Base-by-base conservation (phyloP, 352 stramenopile species). In the Discostella stelligera region DNA sequence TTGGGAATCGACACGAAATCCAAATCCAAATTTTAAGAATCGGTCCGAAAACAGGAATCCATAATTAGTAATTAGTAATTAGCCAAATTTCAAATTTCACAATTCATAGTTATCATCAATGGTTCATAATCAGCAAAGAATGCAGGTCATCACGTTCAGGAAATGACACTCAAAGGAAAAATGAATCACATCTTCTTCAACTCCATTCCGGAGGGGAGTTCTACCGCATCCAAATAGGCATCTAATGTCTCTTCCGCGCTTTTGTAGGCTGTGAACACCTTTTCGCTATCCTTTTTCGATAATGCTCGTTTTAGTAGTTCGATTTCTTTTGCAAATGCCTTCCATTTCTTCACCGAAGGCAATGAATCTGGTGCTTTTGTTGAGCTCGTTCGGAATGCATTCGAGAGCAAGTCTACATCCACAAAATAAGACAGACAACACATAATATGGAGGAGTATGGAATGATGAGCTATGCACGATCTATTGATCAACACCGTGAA, bases 341-440 rank as follows among this genome's bases (percentile, higher is more conserved):
- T 92, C 84, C 84, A 92, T 81, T 87, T 89, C 81, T 91, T 90
- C 0, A 91, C 86, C 0, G 75, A 77, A 14, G 86, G 86, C 30
- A 91, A 74, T 66, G 54, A 67, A 76, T 92, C 86, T 16, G 86
- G 86, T 49, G 84, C 66, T 46, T 86, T 82, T 4, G 76, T 82
- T 2, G 77, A 86, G 60, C 62, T 89, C 13, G 82, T 85, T 63
- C 86, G 82, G 60, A 90, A 90, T 46, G 86, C 86, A 76, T 92
- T 92, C 6, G 86, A 79, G 37, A 92, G 58, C 23, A 92, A 67
- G 71, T 92, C 61, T 69, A 27, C 25, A 41, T 4, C 0, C 25
- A 58, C 3, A n/a, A 60, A 30, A 60, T 25, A n/a, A 23, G 25
- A 30, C 2, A 56, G 20, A 7, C 25, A n/a, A 10, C n/a, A 20